Percentiles rank a stretch among this genome's conserved stretches.
Conservation (phyloP, 2,329 filamentous ascomycete genomes). For the Arthrobotrys sinensis region DNA sequence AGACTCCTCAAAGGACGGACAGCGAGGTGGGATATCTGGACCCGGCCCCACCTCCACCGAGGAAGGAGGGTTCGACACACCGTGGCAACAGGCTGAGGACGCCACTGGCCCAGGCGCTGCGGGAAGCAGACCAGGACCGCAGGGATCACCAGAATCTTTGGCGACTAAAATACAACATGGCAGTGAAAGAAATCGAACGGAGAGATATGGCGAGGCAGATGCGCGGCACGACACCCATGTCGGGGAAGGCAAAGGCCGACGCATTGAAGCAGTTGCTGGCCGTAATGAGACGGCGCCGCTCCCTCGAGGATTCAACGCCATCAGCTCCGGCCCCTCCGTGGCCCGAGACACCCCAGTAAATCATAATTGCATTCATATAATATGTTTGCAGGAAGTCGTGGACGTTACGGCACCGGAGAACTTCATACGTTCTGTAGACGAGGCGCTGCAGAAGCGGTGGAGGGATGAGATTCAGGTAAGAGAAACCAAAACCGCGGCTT, state of each 20-base stretch:
- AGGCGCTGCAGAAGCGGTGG: conserved; percentile 81
- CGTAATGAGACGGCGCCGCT: neutral
- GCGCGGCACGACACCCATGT: neutral
- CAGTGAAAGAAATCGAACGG: neutral
- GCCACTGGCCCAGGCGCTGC: neutral
- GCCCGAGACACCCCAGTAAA: neutral
- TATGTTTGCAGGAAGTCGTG: conserved; percentile 93
- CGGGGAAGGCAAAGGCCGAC: neutral
- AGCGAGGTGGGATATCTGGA: neutral
- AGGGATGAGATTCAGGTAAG: conserved; percentile 76
- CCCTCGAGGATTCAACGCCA: too few species aligned
- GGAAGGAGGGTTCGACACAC: neutral
- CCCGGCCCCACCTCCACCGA: neutral
- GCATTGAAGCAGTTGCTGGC: neutral
- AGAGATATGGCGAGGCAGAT: neutral
- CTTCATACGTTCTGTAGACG: conserved; percentile 83
- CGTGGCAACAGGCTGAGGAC: neutral
- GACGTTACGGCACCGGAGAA: conserved; percentile 85
- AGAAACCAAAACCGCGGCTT: neutral
- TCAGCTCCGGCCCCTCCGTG: neutral
- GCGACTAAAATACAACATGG: neutral
- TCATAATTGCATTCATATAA: conserved; percentile 78
- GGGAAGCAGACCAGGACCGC: neutral
- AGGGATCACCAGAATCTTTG: neutral
- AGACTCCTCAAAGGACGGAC: neutral